These are phyloP conservation scores for Psidium guajava DNA, from an alignment of 345 rosid species.

Conservation along the genomic window DNA sequence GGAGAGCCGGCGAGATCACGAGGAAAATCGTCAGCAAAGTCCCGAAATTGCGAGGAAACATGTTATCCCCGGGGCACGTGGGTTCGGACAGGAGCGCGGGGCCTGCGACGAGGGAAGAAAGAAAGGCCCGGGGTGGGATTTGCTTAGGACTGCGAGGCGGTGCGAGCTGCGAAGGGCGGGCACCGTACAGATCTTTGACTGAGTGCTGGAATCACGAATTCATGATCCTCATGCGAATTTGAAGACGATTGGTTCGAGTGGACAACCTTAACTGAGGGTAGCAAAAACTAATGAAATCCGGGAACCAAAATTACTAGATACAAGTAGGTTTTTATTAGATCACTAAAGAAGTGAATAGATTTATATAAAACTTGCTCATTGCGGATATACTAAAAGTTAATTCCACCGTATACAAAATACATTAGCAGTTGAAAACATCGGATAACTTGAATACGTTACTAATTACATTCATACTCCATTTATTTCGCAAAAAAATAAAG, in stretches of 20 bases:
- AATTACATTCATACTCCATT: no score
- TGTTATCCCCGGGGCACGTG: not conserved
- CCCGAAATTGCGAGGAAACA: not conserved
- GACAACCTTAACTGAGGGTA: not conserved
- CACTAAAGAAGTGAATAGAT: not conserved
- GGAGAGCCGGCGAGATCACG: conserved; percentile 19
- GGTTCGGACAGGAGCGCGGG: not conserved
- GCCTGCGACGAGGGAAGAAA: not conserved
- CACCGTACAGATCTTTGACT: not conserved
- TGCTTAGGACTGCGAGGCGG: not conserved
- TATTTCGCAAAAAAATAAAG: no score
- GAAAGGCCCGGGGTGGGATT: not conserved
- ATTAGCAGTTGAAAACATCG: no score
- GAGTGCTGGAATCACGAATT: not conserved
- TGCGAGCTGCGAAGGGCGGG: not conserved
- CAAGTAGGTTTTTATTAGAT: not conserved
- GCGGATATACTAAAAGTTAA: not conserved
- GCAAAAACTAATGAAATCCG: not conserved
- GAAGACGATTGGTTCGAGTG: not conserved
- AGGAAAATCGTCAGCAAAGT: conserved; percentile 10
- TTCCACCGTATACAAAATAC: no score
- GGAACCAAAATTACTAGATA: not conserved
- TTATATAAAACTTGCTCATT: not conserved
- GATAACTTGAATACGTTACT: no score
- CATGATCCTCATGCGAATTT: not conserved